Conservation (phyloP, 75 land plant species). For the Pinus albicaulis region DNA sequence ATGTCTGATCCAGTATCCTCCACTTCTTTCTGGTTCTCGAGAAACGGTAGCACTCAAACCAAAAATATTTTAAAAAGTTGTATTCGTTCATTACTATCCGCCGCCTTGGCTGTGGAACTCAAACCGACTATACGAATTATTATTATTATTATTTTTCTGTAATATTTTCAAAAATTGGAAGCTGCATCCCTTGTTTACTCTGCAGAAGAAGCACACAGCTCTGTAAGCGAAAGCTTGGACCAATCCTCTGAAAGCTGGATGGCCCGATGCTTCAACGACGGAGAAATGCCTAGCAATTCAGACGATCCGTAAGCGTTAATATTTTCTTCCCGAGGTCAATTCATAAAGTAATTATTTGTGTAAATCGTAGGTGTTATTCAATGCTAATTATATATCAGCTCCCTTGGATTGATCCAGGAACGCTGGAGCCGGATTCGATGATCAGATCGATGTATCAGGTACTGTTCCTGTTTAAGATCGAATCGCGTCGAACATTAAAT, state of each 20-base stretch:
- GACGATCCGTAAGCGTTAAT: neutral
- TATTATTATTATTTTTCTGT: no score
- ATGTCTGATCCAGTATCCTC: conserved; percentile 5
- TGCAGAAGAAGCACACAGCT: neutral
- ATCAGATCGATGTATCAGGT: conserved; percentile 8
- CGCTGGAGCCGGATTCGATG: conserved; percentile 7
- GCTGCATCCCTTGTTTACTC: neutral
- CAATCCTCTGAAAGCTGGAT: conserved; percentile 7
- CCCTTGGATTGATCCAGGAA: neutral
- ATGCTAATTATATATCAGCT: neutral
- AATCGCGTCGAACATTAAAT: neutral
- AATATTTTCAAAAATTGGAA: neutral
- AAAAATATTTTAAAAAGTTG: no score
- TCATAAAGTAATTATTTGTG: neutral
- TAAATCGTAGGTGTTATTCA: neutral
- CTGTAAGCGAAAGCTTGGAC: conserved; percentile 4
- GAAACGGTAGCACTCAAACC: conserved; percentile 6
- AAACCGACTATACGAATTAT: neutral
- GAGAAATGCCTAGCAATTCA: conserved; percentile 1
- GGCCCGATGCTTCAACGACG: conserved; percentile 7
- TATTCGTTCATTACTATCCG: no score
- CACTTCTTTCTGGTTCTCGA: neutral
- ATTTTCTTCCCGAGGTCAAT: neutral
- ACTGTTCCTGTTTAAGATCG: neutral
- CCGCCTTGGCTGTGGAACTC: no score